phyloP scores from a whole-genome alignment of 2,329 filamentous ascomycete genomes.

The Ophiostoma ulmi region DNA sequence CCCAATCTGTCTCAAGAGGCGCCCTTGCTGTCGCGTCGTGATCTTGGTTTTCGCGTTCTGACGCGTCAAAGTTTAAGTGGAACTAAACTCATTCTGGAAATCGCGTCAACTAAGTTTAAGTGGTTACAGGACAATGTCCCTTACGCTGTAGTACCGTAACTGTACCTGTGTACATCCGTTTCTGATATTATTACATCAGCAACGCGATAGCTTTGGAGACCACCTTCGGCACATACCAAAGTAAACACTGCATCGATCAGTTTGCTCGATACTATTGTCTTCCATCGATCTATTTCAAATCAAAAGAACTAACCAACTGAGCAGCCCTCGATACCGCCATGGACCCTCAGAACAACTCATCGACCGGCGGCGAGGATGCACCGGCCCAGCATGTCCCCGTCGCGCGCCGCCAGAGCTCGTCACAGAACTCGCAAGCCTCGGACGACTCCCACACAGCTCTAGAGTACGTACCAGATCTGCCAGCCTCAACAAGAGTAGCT shows the following conservation, averaged over 20 bases:
- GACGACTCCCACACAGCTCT: constrained; percentile 67
- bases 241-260: constrained; percentile 1
- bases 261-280: neutral
- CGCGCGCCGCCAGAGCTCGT: constrained; percentile 54
- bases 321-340: neutral
- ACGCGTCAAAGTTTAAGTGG: constrained; percentile 40
- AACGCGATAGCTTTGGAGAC: constrained; percentile 1
- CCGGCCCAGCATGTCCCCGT: constrained; percentile 32
- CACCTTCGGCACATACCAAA: neutral
- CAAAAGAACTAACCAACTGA: neutral
- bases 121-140: neutral
- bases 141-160: neutral
- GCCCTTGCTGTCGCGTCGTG: constrained; percentile 18
- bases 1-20: constrained; percentile 1
- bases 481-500: neutral
- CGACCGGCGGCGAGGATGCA: constrained; percentile 43
- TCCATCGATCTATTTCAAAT: neutral
- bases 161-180: neutral
- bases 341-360: neutral
- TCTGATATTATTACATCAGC: neutral
- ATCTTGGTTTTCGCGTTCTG: constrained; percentile 23
- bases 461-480: constrained; percentile 44
- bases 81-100: constrained; percentile 32
- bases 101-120: neutral
- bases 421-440: constrained; percentile 55